Evolutionary conservation across 2,329 filamentous ascomycete genomes (phyloP), one percentile per base, ranked within the genome.

Genomic region (Exophiala sp.): DNA sequence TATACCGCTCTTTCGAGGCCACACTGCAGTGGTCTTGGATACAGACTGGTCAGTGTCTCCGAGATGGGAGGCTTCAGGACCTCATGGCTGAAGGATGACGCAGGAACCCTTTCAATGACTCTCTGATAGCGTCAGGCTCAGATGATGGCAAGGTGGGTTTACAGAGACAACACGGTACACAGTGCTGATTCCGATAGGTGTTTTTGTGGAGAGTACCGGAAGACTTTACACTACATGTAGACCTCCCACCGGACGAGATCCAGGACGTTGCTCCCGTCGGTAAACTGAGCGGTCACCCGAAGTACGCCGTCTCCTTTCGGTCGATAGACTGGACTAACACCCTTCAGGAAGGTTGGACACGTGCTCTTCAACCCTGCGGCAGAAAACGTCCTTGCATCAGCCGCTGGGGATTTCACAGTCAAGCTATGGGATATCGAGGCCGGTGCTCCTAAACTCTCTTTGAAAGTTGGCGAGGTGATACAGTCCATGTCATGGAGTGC

Each of bases 361-460:
- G 91, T 98, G 60, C 81, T 96, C 47, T 98, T 97, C 79, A 97
- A 98, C 73, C 90, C 93, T 44, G 83, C 91, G 35, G 93, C 93
- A 63, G 89, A 95, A 66, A 95, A 94, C 70, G 85, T 98, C 60
- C 85, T 98, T 43, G 91, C 93, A 46, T 95, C 90, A 23, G 86
- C 91, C 30, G 97, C 93, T 11, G 93, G 91, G 64, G 93, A 98
- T 70, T 90, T 89, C 70, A 89, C 85, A 13, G 80, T 97, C 71
- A 97, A 96, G 76, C 73, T 98, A 46, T 98, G 93, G 93, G 93
- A 98, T 71, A 78, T 97, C 57, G 79, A 83, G 66, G 82, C 87
- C 24, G 88, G 87, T 50, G 81, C 86, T 60, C 66, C 86, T 1
- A 82, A 83, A 61, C 75, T 91, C 45, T 82, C 81, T 2, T 78